phyloP scores from a whole-genome alignment of 2,329 filamentous ascomycete genomes.

The Colletotrichum sp. region DNA sequence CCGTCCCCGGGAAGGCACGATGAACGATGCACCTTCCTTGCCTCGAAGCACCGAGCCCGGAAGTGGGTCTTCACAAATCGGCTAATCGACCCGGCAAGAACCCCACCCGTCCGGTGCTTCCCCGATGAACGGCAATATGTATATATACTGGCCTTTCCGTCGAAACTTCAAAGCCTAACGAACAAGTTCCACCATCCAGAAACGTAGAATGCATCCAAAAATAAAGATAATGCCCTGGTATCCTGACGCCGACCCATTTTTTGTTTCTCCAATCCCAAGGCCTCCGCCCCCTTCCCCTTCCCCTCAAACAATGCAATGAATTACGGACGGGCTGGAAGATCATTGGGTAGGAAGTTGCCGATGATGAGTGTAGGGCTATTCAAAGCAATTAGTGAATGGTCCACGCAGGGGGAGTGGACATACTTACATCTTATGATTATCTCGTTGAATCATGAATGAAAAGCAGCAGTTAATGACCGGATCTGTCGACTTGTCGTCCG shows the following conservation, averaged over 20 bases:
- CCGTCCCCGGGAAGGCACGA: neutral
- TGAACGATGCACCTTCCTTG: neutral
- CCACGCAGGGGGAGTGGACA: neutral
- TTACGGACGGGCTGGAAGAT: constrained; percentile 46
- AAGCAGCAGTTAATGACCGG: constrained; percentile 92
- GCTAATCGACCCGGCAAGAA: neutral
- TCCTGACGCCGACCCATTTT: constrained; percentile 13
- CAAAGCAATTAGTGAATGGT: constrained; percentile 32
- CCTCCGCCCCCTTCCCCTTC: constrained; percentile 4
- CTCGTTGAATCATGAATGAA: constrained; percentile 93
- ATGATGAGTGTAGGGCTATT: constrained; percentile 89
- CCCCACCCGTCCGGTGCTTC: neutral
- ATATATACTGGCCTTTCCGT: neutral
- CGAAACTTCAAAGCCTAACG: neutral
- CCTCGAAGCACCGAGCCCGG: neutral
- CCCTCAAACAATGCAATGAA: constrained; percentile 39
- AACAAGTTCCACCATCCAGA: neutral
- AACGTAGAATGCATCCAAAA: neutral
- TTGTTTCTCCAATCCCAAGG: neutral
- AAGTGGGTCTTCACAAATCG: fast-evolving
- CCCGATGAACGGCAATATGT: neutral
- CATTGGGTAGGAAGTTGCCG: constrained; percentile 93
- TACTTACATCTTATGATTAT: constrained; percentile 93
- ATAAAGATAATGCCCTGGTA: constrained; percentile 10
- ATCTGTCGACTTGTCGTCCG: constrained; percentile 70